Evolutionary conservation across 768 basidiomycete species (phyloP).

Genomic region (Termitomyces heimii): DNA sequence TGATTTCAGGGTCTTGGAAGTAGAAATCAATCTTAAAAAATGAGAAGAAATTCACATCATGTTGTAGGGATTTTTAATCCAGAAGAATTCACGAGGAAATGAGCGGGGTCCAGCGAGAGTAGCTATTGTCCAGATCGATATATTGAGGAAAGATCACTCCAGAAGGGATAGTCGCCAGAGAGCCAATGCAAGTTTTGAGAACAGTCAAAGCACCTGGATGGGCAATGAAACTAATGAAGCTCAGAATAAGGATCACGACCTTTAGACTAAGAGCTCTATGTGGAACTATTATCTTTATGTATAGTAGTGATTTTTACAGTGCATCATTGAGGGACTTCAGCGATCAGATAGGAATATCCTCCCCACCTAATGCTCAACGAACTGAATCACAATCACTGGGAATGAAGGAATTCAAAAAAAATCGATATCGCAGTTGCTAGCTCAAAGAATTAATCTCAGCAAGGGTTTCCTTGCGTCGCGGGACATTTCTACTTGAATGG

Average conservation of each 20-base stretch:
- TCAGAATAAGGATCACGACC: background rate
- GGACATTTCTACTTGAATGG: background rate
- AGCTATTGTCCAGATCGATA: slow-evolving; percentile 21
- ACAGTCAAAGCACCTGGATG: background rate
- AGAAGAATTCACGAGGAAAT: slow-evolving; percentile 15
- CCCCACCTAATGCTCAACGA: background rate
- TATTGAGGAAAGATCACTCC: slow-evolving; percentile 27
- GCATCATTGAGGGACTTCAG: background rate
- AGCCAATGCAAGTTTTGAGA: slow-evolving; percentile 5
- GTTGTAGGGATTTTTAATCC: background rate
- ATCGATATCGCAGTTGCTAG: background rate
- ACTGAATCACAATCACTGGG: background rate
- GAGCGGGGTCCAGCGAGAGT: slow-evolving; percentile 21
- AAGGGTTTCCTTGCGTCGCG: background rate
- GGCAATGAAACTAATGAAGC: background rate
- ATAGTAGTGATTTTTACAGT: background rate
- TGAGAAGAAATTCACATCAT: background rate
- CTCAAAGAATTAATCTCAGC: background rate
- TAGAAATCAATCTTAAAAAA: slow-evolving; percentile 17
- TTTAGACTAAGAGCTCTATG: too few species aligned
- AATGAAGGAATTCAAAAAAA: background rate
- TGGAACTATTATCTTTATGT: background rate
- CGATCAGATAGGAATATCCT: background rate
- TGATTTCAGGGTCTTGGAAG: slow-evolving; percentile 21
- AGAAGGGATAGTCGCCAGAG: slow-evolving; percentile 13